phyloP scores from a whole-genome alignment of 2,329 filamentous ascomycete species.

The Coniochaeta sp. region DNA sequence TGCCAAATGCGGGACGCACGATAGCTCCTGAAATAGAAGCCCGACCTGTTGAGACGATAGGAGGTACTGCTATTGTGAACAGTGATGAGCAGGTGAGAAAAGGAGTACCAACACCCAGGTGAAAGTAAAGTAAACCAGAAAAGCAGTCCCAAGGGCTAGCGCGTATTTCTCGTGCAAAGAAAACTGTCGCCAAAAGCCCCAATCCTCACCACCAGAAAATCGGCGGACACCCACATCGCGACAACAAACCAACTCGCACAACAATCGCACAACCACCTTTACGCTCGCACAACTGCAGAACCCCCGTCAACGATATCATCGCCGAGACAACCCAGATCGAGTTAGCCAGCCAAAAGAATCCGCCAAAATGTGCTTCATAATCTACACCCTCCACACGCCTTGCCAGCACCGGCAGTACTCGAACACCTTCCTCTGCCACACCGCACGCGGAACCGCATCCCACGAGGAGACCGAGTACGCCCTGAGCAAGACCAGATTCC shows the following conservation, averaged over 20 bases:
- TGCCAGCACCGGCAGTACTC: slow-evolving; percentile 26
- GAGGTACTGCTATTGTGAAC: too few relatives aligned
- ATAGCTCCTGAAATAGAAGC: too few relatives aligned
- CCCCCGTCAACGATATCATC: not conserved
- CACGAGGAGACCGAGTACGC: slow-evolving; percentile 11
- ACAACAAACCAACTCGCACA: not conserved
- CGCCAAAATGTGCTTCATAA: slow-evolving; percentile 24
- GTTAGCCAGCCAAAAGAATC: not conserved
- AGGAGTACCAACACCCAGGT: not conserved
- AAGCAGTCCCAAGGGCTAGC: not conserved
- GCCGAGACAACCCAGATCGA: not conserved
- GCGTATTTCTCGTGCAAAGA: not conserved
- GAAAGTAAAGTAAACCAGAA: not conserved
- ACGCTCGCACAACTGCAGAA: not conserved
- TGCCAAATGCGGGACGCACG: too few relatives aligned
- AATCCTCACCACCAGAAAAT: not conserved
- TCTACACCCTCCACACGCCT: slow-evolving; percentile 17
- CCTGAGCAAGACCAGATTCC: slow-evolving; percentile 12
- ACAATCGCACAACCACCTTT: not conserved
- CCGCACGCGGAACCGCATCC: slow-evolving; percentile 14
- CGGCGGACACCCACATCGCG: not conserved
- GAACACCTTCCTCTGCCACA: slow-evolving; percentile 24
- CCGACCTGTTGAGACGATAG: too few relatives aligned
- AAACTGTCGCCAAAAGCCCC: not conserved
- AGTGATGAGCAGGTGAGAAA: not conserved